Percentiles rank a stretch among this genome's conserved stretches.
phyloP scores from a whole-genome alignment of 2,329 filamentous ascomycete species.

The Fusarium chuoi region DNA sequence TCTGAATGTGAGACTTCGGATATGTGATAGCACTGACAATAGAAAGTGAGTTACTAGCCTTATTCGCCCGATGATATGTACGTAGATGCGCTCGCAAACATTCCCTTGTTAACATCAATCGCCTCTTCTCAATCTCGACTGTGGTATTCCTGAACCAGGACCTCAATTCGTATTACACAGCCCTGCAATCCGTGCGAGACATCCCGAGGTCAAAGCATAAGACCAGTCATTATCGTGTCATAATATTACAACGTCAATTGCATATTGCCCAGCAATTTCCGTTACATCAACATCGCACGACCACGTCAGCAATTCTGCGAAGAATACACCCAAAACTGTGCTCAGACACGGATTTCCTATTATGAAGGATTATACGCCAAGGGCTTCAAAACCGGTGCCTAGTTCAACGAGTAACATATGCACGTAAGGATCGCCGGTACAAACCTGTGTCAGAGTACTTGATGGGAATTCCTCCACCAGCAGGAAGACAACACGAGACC shows the following conservation, averaged over 20 bases:
- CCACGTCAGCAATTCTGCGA: not conserved
- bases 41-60: not conserved
- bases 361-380: not conserved
- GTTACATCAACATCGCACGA: not conserved
- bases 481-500: constrained; percentile 21
- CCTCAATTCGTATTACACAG: not conserved
- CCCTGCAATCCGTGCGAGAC: not conserved
- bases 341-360: not conserved
- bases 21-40: not conserved
- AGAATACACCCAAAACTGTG: not conserved
- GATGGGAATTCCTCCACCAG: constrained; percentile 7
- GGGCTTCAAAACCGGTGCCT: not conserved
- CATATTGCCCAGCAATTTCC: not conserved
- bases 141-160: not conserved
- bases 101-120: not conserved
- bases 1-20: not conserved
- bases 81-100: not conserved
- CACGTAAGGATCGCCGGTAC: constrained; percentile 1
- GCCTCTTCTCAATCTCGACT: not conserved
- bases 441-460: not conserved
- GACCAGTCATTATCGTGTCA: constrained; percentile 11
- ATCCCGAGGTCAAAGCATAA: not conserved
- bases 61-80: not conserved
- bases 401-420: not conserved
- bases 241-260: not conserved